These are phyloP conservation scores for Coemansia sp. DNA, from an alignment of 192 early-diverging fungal genomes.

Conservation along the genomic window DNA sequence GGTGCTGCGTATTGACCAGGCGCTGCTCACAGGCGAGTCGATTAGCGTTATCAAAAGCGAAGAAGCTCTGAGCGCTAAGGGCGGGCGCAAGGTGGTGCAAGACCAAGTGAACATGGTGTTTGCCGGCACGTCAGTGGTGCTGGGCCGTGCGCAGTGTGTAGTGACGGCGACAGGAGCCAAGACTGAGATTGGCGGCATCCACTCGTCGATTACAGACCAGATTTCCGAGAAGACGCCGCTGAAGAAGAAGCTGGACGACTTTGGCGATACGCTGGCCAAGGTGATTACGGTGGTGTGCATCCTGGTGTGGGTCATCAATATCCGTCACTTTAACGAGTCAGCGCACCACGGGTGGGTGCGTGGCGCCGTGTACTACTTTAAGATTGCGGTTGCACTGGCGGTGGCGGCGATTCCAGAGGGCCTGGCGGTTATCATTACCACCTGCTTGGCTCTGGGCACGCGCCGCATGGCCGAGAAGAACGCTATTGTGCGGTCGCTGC, in stretches of 20 bases:
- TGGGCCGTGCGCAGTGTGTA: conserved; percentile 86
- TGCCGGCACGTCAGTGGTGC: conserved; percentile 91
- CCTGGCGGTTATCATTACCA: conserved; percentile 96
- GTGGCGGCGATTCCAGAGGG: conserved; percentile 99
- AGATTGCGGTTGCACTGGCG: conserved; percentile 97
- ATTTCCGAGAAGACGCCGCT: conserved; percentile 92
- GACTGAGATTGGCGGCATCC: conserved; percentile 95
- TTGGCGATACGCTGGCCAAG: conserved; percentile 86
- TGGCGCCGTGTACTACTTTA: conserved; percentile 98
- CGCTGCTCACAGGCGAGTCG: conserved; percentile 94
- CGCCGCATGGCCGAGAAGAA: conserved; percentile 95
- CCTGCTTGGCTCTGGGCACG: conserved; percentile 95
- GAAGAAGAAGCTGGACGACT: conserved; percentile 93
- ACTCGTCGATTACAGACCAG: conserved; percentile 79
- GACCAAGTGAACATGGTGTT: conserved; percentile 97
- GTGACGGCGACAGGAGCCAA: conserved; percentile 83
- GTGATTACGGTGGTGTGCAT: conserved; percentile 65
- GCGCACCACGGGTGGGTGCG: conserved; percentile 88
- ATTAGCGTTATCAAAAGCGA: conserved; percentile 84
- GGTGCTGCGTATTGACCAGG: conserved; percentile 91
- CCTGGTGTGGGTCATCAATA: conserved; percentile 98
- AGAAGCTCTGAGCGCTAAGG: conserved; percentile 43
- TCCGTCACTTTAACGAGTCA: conserved; percentile 93
- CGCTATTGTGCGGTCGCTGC: conserved; percentile 92
- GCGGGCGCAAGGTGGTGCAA: conserved; percentile 76